These are phyloP conservation scores for Sphagnum tenellum DNA, from an alignment of 225 moss, liverwort and hornwort species.

Conservation along the genomic window DNA sequence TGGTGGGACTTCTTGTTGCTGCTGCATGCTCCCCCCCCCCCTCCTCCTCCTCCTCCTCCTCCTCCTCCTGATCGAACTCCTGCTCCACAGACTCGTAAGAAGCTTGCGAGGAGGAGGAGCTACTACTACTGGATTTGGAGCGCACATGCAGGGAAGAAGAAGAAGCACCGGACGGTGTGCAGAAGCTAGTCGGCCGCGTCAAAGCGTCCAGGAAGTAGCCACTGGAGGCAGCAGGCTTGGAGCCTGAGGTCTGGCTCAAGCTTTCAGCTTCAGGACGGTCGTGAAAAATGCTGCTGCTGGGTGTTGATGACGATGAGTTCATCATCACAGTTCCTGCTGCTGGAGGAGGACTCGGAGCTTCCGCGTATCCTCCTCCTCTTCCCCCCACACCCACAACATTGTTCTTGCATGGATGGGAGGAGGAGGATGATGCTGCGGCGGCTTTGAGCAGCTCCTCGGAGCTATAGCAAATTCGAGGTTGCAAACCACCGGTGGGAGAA, in stretches of 20 bases:
- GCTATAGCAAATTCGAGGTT: too few species aligned
- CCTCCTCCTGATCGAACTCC: slow-evolving; percentile 15
- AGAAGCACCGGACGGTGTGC: too few species aligned
- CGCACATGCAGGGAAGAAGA: slow-evolving; percentile 14
- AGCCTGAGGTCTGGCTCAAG: slow-evolving; percentile 46
- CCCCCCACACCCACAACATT: background rate
- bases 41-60: too few species aligned
- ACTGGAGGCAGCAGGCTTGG: slow-evolving; percentile 40
- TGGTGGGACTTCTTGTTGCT: slow-evolving; percentile 2
- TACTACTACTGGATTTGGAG: slow-evolving; percentile 19
- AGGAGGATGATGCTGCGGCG: slow-evolving; percentile 23
- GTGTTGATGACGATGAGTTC: slow-evolving; percentile 16
- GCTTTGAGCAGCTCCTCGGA: background rate
- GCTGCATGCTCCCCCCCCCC: background rate
- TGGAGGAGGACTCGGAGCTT: too few species aligned
- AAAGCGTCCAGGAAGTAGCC: slow-evolving; percentile 22
- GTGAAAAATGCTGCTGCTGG: slow-evolving; percentile 43
- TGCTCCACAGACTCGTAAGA: slow-evolving; percentile 15
- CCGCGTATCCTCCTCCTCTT: too few species aligned
- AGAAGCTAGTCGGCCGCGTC: slow-evolving; percentile 15
- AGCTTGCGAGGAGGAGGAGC: slow-evolving; percentile 13
- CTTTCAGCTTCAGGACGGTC: slow-evolving; percentile 25
- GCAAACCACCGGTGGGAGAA: too few species aligned
- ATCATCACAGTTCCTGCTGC: too few species aligned
- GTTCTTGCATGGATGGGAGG: slow-evolving; percentile 1